phyloP scores from a whole-genome alignment of 208 protist species.

The Wallacemonas sp. region DNA sequence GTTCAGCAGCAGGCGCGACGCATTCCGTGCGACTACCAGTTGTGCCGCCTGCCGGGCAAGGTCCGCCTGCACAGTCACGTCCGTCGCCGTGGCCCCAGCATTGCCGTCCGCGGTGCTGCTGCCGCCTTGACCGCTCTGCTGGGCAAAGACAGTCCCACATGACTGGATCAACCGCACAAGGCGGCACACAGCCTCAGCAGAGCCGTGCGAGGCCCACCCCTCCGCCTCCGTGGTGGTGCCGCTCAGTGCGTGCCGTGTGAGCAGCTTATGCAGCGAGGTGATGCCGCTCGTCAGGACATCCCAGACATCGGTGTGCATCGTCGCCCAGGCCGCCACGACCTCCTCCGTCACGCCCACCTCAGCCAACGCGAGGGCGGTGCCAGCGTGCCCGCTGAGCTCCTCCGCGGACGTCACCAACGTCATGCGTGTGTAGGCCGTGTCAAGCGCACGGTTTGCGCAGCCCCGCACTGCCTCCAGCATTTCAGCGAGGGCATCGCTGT shows the following conservation, averaged over 20 bases:
- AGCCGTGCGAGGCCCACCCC: not conserved
- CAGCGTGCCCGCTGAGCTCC: not conserved
- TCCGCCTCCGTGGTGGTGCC: not conserved
- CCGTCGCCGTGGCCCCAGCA: not conserved
- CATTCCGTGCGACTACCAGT: conserved; percentile 50
- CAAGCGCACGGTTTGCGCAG: conserved; percentile 21
- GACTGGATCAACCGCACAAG: conserved; percentile 31
- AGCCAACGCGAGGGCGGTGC: conserved; percentile 9
- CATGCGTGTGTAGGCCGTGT: conserved; percentile 4
- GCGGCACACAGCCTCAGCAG: conserved; percentile 16
- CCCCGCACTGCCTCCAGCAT: conserved; percentile 26
- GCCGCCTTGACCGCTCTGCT: not conserved
- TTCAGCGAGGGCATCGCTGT: conserved; percentile 6
- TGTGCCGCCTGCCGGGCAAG: conserved; percentile 20
- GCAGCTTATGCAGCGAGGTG: conserved; percentile 25
- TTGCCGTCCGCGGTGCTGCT: not conserved
- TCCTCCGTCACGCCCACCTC: not conserved
- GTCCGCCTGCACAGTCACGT: not conserved
- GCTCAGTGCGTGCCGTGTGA: conserved; percentile 7
- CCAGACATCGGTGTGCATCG: conserved; percentile 45
- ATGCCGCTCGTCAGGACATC: conserved; percentile 46
- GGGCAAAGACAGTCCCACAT: conserved; percentile 1
- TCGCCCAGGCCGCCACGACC: conserved; percentile 18
- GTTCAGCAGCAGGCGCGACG: conserved; percentile 54
- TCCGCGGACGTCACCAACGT: not conserved